A percentile compares a stretch with the other conserved stretches of the same genome.
phyloP scores from a whole-genome alignment of 139 green algal genomes.

The Picochlorum sp. region DNA sequence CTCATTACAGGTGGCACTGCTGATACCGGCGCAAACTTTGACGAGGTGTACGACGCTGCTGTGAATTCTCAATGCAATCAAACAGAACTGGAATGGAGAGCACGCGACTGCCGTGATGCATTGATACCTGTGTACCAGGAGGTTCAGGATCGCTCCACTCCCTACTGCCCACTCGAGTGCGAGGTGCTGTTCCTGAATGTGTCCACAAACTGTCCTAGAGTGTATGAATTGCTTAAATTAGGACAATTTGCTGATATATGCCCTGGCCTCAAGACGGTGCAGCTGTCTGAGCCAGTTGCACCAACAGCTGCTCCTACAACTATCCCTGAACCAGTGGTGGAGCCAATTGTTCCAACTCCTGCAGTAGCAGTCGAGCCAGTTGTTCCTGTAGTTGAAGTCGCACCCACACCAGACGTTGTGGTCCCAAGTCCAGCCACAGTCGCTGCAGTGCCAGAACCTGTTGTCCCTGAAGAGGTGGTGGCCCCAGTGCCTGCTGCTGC shows the following conservation, averaged over 20 bases:
- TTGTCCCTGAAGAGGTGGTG: neutral
- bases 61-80: conserved; percentile 1
- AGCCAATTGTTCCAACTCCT: no score
- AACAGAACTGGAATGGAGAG: conserved; percentile 1
- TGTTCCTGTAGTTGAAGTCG: no score
- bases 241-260: neutral
- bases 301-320: no score
- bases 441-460: neutral
- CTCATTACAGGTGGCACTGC: neutral
- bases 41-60: neutral
- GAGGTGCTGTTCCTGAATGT: conserved; percentile 1
- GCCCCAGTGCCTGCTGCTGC: neutral
- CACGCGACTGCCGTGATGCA: conserved; percentile 7
- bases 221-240: neutral
- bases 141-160: conserved; percentile 14
- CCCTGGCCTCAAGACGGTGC: neutral
- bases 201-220: neutral
- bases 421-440: no score
- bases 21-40: neutral
- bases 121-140: conserved; percentile 4
- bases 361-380: no score
- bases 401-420: no score
- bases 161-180: neutral
- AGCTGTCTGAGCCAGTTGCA: neutral
- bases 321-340: no score